A percentile compares a stretch with the other conserved stretches of the same genome.
These are phyloP conservation scores for Yarrowia sp. DNA, from an alignment of 805 yeast genomes.

Conservation along the genomic window DNA sequence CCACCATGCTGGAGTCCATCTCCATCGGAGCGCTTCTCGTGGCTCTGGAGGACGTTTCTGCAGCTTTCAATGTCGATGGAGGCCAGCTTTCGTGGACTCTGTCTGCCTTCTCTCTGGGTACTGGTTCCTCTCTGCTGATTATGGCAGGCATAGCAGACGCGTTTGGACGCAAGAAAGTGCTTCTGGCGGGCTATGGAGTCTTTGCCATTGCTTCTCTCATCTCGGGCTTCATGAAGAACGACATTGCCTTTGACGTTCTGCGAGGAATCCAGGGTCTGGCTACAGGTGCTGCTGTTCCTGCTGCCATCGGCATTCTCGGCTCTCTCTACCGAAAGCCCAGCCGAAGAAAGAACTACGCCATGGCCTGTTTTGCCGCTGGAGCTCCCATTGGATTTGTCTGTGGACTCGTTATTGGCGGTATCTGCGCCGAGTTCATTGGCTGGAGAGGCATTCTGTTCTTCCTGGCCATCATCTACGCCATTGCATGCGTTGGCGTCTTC, in stretches of 20 bases:
- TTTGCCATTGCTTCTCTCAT: constrained; percentile 40
- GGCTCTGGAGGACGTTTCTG: constrained; percentile 41
- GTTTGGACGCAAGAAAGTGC: constrained; percentile 46
- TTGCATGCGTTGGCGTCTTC: constrained; percentile 35
- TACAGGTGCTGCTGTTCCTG: constrained; percentile 48
- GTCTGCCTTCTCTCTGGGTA: constrained; percentile 44
- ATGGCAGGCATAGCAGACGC: constrained; percentile 51
- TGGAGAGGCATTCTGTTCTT: constrained; percentile 48
- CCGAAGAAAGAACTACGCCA: constrained; percentile 44
- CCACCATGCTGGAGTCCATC: constrained; percentile 46
- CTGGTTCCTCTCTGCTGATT: constrained; percentile 45
- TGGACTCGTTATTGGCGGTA: constrained; percentile 48
- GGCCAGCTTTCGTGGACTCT: constrained; percentile 48
- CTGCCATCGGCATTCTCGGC: constrained; percentile 49
- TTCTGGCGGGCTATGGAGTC: constrained; percentile 40
- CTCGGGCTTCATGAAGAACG: constrained; percentile 34
- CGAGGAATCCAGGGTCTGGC: constrained; percentile 48
- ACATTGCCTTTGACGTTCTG: constrained; percentile 43
- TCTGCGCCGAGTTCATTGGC: constrained; percentile 42
- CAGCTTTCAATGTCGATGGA: constrained; percentile 42
- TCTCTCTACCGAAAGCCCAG: constrained; percentile 43
- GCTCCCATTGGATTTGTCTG: constrained; percentile 49
- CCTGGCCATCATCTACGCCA: constrained; percentile 42
- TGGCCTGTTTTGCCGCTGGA: constrained; percentile 48
- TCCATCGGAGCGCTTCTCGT: constrained; percentile 42